Evolutionary conservation across 2,329 filamentous ascomycete genomes (phyloP), one percentile per base, ranked within the genome.

Genomic region (Aspergillus carbonarius): DNA sequence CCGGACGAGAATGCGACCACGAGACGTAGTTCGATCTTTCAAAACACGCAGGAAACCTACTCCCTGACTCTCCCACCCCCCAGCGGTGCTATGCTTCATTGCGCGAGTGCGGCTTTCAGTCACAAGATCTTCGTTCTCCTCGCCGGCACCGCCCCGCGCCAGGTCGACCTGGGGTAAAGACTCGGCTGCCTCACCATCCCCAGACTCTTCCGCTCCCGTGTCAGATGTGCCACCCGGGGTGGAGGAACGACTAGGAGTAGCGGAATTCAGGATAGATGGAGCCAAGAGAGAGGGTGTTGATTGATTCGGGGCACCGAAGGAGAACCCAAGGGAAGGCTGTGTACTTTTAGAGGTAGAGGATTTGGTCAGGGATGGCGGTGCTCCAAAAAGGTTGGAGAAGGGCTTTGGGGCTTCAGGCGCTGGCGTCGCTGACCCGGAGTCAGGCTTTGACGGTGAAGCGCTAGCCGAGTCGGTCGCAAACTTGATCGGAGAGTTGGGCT

Each of bases 51-150:
- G 77, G 10, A 85, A 83, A 0, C 92, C 92, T 7, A 91, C 79
- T 46, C 91, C 91, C 71, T 88, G 85, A 0, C 83, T 86, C 30
- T 82, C 78, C 90, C 90, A 96, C 1, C 79, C 84, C 67, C 56
- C 51, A 72, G 66, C 70, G 77, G 77, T 53, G 75, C 77, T 40
- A 74, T 86, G 85, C 71, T 88, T 88, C 62, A 88, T 76, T 12
- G 85, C 88, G 73, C 91, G 91, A 46, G 88, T 86, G 23, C 87
- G 85, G 13, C 89, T 82, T 70, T 93, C 88, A 71, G 89, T 83
- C 18, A 92, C 72, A 37, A 87, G 79, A 32, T 85, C 82, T 72
- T 95, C 91, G 58, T 91, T 83, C 70, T 90, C 87, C 72, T 93
- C 89, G 23, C 87, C 87, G 40, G 86, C 83, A 15, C 85, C 85